These are phyloP conservation scores for Neurospora sp. DNA, from an alignment of 495 filamentous ascomycete species.

Conservation along the genomic window DNA sequence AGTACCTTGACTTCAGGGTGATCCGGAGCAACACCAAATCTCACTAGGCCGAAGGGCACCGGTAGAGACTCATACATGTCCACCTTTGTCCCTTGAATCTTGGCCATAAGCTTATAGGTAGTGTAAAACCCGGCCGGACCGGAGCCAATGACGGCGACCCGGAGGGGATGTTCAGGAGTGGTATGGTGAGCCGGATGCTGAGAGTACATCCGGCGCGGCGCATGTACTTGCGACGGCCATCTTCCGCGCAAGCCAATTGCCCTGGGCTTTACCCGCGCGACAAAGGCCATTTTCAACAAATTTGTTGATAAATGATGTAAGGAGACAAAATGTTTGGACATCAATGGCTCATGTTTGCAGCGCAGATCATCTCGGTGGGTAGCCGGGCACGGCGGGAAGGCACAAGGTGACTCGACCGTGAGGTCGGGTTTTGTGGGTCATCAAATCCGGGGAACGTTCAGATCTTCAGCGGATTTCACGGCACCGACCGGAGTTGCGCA, in stretches of 20 bases:
- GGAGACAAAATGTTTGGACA: background rate
- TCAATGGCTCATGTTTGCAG: background rate
- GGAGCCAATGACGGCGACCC: constrained; percentile 84
- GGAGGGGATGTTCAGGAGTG: constrained; percentile 43
- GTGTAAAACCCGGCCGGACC: constrained; percentile 96
- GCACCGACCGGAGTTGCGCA: background rate
- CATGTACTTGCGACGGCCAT: background rate
- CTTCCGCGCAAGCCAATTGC: background rate
- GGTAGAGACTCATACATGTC: constrained; percentile 97
- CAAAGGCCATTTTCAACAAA: background rate
- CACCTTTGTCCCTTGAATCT: constrained; percentile 57
- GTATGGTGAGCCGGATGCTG: constrained; percentile 8
- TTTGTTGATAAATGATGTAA: background rate
- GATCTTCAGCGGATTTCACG: background rate
- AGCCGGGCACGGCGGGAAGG: background rate
- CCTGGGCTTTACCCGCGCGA: background rate
- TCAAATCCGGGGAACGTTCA: background rate
- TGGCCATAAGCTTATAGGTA: constrained; percentile 70
- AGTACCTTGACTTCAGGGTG: constrained; percentile 95
- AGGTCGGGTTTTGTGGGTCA: background rate
- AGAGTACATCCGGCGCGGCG: background rate
- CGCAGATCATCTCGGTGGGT: background rate
- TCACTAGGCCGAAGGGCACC: constrained; percentile 81
- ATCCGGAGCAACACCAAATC: constrained; percentile 92
- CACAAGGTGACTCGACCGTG: background rate